Evolutionary conservation across 2,329 filamentous ascomycete genomes (phyloP), one percentile per base, ranked within the genome.

Genomic region (Aspergillus candidus): DNA sequence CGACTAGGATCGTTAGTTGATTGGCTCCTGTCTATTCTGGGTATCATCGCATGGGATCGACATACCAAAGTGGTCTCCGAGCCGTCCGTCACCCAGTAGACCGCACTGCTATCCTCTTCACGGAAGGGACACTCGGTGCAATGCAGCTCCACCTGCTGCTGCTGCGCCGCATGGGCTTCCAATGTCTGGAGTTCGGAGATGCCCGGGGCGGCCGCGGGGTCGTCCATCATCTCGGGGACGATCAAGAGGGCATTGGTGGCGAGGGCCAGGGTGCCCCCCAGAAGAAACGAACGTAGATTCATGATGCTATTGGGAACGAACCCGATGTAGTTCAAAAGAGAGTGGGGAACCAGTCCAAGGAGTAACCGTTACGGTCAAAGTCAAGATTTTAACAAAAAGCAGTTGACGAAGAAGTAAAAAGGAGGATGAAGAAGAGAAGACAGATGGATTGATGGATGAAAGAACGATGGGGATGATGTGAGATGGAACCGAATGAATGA

Each of bases 51-150:
- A 15, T 11, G 22, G 15, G 18, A 11, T 40, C 32, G 11, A 58
- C 65, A 44, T 56, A 71, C 68, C 53, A 71, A 48, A 35, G 56
- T 58, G 3, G 66, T 65, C 40, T 63, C 52, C 47, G 58, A 60
- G 46, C 57, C 59, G 45, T 69, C 60, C 44, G 59, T 54, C 22
- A 27, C 22, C 62, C 61, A 63, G 55, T 47, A 57, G 49, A 60
- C 53, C 27, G 22, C 22, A 10, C 51, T 47, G 13, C 61, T 60
- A 47, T 62, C 54, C 7, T 57, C 50, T 46, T 62, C 55, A 29
- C 61, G 61, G 52, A 70, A 66, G 1, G 67, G 68, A 42, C 68
- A 71, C 35, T 68, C 63, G 29, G 57, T 54, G 51, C 68, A 71
- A 36, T 53, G 48, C 14, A 70, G 53, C 18, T 60, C 58, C 35